phyloP scores from a whole-genome alignment of 1,139 yeast genomes.

The Pichiaceae sp. region DNA sequence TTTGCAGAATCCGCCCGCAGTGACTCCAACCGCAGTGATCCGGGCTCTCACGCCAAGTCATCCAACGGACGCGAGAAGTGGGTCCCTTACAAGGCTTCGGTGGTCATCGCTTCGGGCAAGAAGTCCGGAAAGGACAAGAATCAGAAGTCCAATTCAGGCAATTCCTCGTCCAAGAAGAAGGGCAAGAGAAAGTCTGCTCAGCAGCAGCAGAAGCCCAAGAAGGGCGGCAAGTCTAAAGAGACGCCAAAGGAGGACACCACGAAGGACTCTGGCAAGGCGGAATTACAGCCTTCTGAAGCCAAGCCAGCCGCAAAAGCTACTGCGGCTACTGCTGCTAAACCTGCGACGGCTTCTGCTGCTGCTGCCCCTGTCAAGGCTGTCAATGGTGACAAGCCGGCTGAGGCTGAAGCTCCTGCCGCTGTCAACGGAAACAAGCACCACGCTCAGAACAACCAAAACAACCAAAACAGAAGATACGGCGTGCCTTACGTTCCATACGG shows the following conservation, averaged over 20 bases:
- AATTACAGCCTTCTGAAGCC: background rate
- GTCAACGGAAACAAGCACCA: slow-evolving; percentile 19
- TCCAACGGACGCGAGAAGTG: slow-evolving; percentile 67
- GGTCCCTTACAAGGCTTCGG: slow-evolving; percentile 81
- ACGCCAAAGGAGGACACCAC: background rate
- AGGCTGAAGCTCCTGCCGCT: slow-evolving; percentile 7
- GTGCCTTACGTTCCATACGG: slow-evolving; percentile 12
- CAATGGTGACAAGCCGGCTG: slow-evolving; percentile 4
- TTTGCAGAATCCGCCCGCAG: background rate
- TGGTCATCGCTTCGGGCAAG: slow-evolving; percentile 31
- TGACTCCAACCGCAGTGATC: slow-evolving; percentile 1
- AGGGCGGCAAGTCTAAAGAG: background rate
- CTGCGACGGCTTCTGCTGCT: slow-evolving; percentile 1
- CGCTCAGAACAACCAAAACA: slow-evolving; percentile 17
- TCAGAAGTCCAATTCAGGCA: slow-evolving; percentile 5
- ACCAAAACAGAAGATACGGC: slow-evolving; percentile 12
- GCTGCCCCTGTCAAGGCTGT: slow-evolving; percentile 1
- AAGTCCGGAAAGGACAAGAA: background rate
- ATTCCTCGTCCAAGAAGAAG: slow-evolving; percentile 13
- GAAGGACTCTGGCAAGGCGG: background rate
- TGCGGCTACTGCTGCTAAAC: slow-evolving; percentile 1
- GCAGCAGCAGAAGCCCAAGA: slow-evolving; percentile 5
- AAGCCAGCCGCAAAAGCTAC: background rate
- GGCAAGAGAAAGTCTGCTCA: slow-evolving; percentile 11
- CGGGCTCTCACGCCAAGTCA: slow-evolving; percentile 29